Base-by-base conservation (phyloP, 306 rosid species). In the Psophocarpus tetragonolobus region DNA sequence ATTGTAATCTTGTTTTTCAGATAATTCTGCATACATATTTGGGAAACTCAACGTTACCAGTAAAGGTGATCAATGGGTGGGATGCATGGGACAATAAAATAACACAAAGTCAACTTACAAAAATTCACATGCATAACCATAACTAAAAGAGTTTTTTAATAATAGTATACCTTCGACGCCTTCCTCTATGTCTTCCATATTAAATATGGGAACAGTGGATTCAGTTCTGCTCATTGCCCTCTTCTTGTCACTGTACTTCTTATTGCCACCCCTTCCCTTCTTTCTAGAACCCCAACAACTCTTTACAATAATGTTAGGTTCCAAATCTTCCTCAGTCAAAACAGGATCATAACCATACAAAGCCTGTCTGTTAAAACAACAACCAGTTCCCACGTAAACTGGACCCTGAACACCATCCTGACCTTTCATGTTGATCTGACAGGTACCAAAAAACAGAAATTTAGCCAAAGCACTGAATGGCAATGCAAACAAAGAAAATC, bases 351-450 rank as follows among this genome's bases (percentile, higher is more conserved):
- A 91, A 72, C 99, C 99, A 83, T 96, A 96, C 51, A 96, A 54
- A 73, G 99, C 99, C 87, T 96, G 98, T 90, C 99, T 90, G 79
- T 92, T 96, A 92, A 96, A 92, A 90, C 99, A 96, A 61, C 99
- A 92, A 87, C 99, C 99, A 63, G 98, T 96, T 87, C 99, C 99
- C 84, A 96, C 99, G 80, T 96, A 96, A 82, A 92, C 98, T 10
- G 99, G 98, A 83, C 99, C 99, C 82, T 96, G 99, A 87, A 96
- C 72, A 81, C 99, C 99, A 85, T 96, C 99, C 61, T 56, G 88
- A 71, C 99, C 99, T 75, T 96, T 96, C 98, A 96, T 81, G 89
- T 96, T 96, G 85, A 96, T 92, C 99, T 92, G 89, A 71, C 51
- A 71, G 68, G 73, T 14, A 29, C 11, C 2, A 2, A 70, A 50